Evolutionary conservation across 164 flowering plant genomes (phyloP), one percentile per base, ranked within the genome.

Genomic region (Piper longum): DNA sequence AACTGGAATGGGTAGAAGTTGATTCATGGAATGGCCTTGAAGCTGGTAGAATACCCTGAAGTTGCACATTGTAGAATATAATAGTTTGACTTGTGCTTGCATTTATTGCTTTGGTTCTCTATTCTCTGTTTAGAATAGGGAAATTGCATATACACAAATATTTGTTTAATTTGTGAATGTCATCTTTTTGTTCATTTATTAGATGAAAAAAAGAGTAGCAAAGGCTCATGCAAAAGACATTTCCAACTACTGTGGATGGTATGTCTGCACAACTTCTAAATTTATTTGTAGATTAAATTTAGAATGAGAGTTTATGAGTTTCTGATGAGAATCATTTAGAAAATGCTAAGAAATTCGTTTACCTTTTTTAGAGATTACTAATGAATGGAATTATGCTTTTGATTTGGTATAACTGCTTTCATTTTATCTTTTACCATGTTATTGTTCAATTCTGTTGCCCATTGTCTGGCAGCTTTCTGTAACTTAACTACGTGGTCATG

Each of bases 161-260:
- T 26, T 26, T 26, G 36, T 26, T 26, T 26, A 26, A 26, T 26
- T 26, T 26, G 36, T 26, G 36, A 26, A 19, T 9, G 2, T 13
- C 4, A 41, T 7, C 13, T 4, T 11, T 36, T 3, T 56, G 26
- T 26, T 26, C 16, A 26, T 57, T 52, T 69, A 43, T 42, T 56
- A 92, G 98, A 78, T 75, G 88, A 82, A 74, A 96, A 96, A 82
- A 75, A 96, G 81, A 82, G 96, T 86, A 79, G 95, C 96, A 44
- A 72, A 77, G 64, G 95, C 95, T 54, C 73, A 89, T 79, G 78
- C 96, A 57, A 92, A 92, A 74, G 93, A 80, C 54, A 79, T 92
- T 68, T 86, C 96, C 16, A 75, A 89, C 42, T 92, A 86, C 66
- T 92, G 96, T 64, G 98, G 98, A 80, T 86, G 96, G 98, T 92